These are phyloP conservation scores for Candida odintsovae DNA, from an alignment of 805 yeast species.

Conservation along the genomic window DNA sequence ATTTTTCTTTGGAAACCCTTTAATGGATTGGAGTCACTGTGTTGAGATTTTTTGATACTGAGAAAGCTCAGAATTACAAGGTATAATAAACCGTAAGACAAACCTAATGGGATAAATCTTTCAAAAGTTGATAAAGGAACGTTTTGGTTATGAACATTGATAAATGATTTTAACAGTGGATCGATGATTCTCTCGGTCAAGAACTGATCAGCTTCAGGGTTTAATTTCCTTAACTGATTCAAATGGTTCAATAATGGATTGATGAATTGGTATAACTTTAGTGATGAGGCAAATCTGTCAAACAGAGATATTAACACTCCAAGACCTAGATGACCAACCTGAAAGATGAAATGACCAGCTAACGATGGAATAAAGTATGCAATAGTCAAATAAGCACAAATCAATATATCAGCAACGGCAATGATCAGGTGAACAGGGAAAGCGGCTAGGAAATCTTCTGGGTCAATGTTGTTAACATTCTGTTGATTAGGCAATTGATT, in stretches of 20 bases:
- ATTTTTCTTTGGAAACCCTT: slow-evolving; percentile 44
- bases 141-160: slow-evolving; percentile 16
- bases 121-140: slow-evolving; percentile 30
- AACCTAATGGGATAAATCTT: slow-evolving; percentile 30
- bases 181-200: slow-evolving; percentile 1
- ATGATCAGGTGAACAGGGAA: slow-evolving; percentile 15
- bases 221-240: neutral
- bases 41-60: slow-evolving; percentile 20
- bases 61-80: slow-evolving; percentile 25
- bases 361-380: slow-evolving; percentile 45
- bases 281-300: slow-evolving; percentile 1
- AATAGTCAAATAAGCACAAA: slow-evolving; percentile 32
- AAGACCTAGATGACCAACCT: slow-evolving; percentile 10
- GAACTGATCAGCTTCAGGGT: slow-evolving; percentile 3
- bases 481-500: slow-evolving; percentile 1
- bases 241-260: neutral
- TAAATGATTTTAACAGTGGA: slow-evolving; percentile 19
- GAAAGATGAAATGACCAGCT: slow-evolving; percentile 30
- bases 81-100: slow-evolving; percentile 31
- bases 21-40: slow-evolving; percentile 37
- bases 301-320: slow-evolving; percentile 6
- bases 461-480: slow-evolving; percentile 5
- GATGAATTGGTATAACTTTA: neutral
- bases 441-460: slow-evolving; percentile 11
- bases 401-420: slow-evolving; percentile 23